phyloP scores from a whole-genome alignment of 2,329 filamentous ascomycete genomes.

The Aspergillus cejpii region DNA sequence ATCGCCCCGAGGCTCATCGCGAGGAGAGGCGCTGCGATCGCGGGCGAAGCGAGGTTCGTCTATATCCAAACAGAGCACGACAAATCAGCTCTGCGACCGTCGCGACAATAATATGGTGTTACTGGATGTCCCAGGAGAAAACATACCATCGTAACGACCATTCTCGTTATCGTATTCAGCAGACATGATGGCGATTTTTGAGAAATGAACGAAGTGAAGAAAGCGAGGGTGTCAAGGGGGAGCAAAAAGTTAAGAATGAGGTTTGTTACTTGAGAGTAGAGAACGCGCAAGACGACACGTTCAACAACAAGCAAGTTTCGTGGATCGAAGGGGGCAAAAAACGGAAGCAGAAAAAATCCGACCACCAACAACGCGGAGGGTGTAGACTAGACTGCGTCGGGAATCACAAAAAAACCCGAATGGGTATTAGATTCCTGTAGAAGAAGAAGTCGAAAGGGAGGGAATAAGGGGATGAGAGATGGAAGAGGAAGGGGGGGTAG shows the following conservation, averaged over 20 bases:
- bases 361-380: constrained; percentile 8
- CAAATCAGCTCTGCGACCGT: constrained; percentile 11
- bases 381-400: neutral
- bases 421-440: neutral
- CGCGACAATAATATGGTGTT: constrained; percentile 3
- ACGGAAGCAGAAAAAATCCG: constrained; percentile 16
- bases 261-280: neutral
- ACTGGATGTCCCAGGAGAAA: constrained; percentile 9
- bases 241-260: neutral
- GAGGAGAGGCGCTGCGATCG: constrained; percentile 61
- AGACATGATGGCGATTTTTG: constrained; percentile 33
- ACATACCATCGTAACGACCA: constrained; percentile 59
- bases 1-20: constrained; percentile 48
- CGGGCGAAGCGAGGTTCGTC: constrained; percentile 60
- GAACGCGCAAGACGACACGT: constrained; percentile 10
- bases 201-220: constrained; percentile 20
- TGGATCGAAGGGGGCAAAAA: constrained; percentile 3
- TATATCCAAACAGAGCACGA: constrained; percentile 15
- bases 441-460: constrained; percentile 3
- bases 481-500: constrained; percentile 5
- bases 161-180: constrained; percentile 59
- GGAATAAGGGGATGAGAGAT: constrained; percentile 8
- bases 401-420: constrained; percentile 1
- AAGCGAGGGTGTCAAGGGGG: constrained; percentile 2
- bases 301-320: neutral